Percentiles rank a stretch among this genome's conserved stretches.
Conservation (phyloP, 2,329 filamentous ascomycete genomes). For the Westerdykella aurantiaca region DNA sequence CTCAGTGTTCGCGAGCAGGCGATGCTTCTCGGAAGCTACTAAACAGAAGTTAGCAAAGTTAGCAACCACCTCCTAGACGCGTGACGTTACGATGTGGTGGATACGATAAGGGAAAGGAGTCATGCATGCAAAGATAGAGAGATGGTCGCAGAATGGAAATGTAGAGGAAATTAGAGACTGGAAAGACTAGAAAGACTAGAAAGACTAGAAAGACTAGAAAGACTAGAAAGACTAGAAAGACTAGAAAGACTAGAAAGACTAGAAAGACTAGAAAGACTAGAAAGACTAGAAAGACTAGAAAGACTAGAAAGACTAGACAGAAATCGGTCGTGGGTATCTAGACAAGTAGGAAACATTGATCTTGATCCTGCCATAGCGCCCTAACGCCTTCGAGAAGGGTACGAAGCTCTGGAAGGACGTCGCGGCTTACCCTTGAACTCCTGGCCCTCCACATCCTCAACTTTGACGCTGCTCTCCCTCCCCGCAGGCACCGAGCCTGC, state of each 20-base stretch:
- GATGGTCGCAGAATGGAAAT: no score
- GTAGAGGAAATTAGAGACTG: background rate
- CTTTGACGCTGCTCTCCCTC: slow-evolving; percentile 47
- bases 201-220: slow-evolving; percentile 1
- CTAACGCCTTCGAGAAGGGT: slow-evolving; percentile 12
- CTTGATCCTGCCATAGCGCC: slow-evolving; percentile 8
- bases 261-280: background rate
- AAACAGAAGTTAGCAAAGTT: no score
- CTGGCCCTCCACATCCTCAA: slow-evolving; percentile 44
- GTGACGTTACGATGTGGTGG: background rate
- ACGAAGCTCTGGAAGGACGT: slow-evolving; percentile 8
- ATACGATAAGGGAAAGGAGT: no score
- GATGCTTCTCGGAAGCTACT: slow-evolving; percentile 12
- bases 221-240: slow-evolving; percentile 1
- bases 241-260: background rate
- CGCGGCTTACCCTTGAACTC: slow-evolving; percentile 41
- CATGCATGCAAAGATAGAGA: no score
- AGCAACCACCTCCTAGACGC: background rate
- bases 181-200: slow-evolving; percentile 1
- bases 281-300: background rate
- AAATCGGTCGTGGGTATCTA: slow-evolving; percentile 5
- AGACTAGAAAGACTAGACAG: slow-evolving; percentile 1
- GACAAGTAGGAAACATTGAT: background rate
- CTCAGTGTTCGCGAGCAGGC: slow-evolving; percentile 40
- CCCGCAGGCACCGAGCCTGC: slow-evolving; percentile 42